phyloP scores from a whole-genome alignment of 2,329 filamentous ascomycete genomes.

The Hypoxylon sp. region DNA sequence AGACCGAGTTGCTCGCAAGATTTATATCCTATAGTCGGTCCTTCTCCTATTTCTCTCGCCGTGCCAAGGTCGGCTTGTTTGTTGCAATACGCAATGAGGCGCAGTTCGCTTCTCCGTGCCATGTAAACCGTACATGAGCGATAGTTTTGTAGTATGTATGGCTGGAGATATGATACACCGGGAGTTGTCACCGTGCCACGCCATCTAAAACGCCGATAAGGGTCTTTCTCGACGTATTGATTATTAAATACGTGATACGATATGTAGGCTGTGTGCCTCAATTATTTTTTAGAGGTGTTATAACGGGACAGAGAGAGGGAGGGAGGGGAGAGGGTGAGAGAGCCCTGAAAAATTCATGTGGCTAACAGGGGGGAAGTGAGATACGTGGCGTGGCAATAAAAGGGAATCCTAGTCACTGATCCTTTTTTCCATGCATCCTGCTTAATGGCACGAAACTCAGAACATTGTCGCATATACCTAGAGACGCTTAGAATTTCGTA shows the following conservation, averaged over 20 bases:
- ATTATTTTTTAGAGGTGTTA: background rate
- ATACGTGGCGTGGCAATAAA: conserved; percentile 5
- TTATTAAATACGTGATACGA: background rate
- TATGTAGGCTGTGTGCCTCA: background rate
- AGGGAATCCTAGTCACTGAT: background rate
- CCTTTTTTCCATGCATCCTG: conserved; percentile 5
- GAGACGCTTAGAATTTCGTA: background rate
- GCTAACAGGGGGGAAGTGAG: conserved; percentile 14
- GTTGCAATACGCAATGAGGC: conserved; percentile 8
- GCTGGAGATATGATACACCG: background rate
- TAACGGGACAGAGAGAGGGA: background rate
- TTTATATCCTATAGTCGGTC: conserved; percentile 2
- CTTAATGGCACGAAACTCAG: background rate
- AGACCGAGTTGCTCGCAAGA: background rate
- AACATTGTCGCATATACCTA: background rate
- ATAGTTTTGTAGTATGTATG: background rate
- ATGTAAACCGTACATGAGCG: background rate
- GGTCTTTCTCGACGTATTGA: background rate
- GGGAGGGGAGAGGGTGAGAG: too few relatives aligned
- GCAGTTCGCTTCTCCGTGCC: conserved; percentile 6
- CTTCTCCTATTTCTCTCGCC: background rate
- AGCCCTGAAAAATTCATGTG: conserved; percentile 11
- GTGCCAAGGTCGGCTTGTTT: background rate
- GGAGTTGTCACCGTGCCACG: background rate
- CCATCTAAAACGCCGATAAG: background rate